Evolutionary conservation across 495 filamentous ascomycete genomes (phyloP).

Genomic region (Podospora conica): DNA sequence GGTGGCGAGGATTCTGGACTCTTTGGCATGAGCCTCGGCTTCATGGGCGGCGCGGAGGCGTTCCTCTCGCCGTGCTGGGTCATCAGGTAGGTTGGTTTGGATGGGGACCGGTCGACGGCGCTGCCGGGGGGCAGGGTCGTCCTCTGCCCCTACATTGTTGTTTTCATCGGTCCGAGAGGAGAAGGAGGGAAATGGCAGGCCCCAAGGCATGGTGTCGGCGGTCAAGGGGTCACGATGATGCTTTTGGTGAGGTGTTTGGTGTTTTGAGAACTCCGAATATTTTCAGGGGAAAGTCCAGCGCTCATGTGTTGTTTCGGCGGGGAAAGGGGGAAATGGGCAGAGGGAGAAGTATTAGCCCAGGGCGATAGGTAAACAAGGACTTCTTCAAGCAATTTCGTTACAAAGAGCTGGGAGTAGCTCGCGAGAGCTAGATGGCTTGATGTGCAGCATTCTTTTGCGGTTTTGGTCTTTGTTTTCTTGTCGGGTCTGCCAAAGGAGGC

Average conservation of each 20-base stretch:
- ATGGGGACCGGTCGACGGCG: neutral
- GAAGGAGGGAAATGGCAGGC: neutral
- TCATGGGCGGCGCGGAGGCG: neutral
- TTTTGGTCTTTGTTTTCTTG: neutral
- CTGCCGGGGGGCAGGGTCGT: neutral
- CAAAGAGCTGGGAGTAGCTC: neutral
- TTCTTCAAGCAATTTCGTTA: neutral
- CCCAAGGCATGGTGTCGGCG: neutral
- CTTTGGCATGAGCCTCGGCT: neutral
- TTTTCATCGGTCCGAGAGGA: neutral
- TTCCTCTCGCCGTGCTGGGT: neutral
- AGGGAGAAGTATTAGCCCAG: neutral
- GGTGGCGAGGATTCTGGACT: neutral
- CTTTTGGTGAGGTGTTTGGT: neutral
- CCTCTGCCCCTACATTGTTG: neutral
- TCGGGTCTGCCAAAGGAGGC: neutral
- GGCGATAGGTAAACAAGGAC: neutral
- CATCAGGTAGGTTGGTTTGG: neutral
- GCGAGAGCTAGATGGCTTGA: neutral
- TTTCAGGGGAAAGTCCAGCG: neutral
- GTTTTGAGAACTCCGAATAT: neutral
- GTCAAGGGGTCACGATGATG: neutral
- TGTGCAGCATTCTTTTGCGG: neutral
- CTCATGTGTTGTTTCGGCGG: neutral
- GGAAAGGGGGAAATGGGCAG: neutral